Conservation (phyloP, 2,329 filamentous ascomycete species). For the Pleurostoma richardsiae region DNA sequence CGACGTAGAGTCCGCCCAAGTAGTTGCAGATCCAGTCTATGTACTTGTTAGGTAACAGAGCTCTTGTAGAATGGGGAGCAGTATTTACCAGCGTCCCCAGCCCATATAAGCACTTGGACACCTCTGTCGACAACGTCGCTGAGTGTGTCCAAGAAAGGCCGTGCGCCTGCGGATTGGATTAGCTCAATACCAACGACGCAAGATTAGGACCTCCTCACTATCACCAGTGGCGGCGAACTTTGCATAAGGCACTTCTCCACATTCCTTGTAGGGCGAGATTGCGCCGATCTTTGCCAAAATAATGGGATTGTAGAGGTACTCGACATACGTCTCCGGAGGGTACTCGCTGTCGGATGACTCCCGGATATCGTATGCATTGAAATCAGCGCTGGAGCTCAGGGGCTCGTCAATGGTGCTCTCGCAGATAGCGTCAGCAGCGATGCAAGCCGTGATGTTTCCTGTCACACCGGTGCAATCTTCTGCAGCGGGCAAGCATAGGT, state of each 20-base stretch:
- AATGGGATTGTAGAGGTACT: slow-evolving; percentile 13
- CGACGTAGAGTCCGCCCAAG: slow-evolving; percentile 1
- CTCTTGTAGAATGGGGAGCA: no score
- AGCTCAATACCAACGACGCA: no score
- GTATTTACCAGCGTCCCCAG: slow-evolving; percentile 2
- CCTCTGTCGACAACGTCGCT: slow-evolving; percentile 2
- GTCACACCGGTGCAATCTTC: slow-evolving; percentile 24
- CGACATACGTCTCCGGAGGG: slow-evolving; percentile 15
- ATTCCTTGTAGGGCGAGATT: slow-evolving; percentile 9
- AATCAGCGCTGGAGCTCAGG: background rate
- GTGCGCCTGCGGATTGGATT: background rate
- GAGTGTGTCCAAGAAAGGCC: slow-evolving; percentile 1
- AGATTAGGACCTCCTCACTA: background rate
- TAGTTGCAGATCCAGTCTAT: slow-evolving; percentile 6
- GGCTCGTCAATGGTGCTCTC: slow-evolving; percentile 20
- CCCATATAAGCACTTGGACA: slow-evolving; percentile 4
- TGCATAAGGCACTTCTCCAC: slow-evolving; percentile 6
- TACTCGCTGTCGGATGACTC: slow-evolving; percentile 14
- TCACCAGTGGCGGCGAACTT: slow-evolving; percentile 4
- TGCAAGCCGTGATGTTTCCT: slow-evolving; percentile 22
- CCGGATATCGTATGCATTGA: slow-evolving; percentile 20
- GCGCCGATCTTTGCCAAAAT: slow-evolving; percentile 16
- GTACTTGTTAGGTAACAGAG: background rate
- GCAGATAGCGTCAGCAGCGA: slow-evolving; percentile 25
- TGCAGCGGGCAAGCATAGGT: slow-evolving; percentile 29